Base-by-base conservation (phyloP, 345 rosid species). In the Hibiscus trionum region DNA sequence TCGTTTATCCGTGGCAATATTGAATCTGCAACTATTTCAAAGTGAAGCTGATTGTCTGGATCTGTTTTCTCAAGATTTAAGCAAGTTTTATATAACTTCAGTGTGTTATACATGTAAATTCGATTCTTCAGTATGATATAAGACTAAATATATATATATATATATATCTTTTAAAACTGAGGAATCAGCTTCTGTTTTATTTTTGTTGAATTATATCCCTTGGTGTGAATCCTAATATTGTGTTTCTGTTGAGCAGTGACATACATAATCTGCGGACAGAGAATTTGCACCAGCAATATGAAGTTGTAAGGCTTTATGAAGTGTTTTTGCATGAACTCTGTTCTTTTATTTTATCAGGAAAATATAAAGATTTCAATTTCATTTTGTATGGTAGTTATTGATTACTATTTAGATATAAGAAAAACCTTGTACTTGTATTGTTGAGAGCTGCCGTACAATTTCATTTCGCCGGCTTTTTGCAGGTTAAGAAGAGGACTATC, bases 401-500 rank as follows among this genome's bases (percentile, higher is more conserved):
- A 16, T 16, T 52, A 14, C 26, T 35, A 12, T 70, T 27, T 58
- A 24, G 64, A 69, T 69, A 17, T n/a, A 69, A 69, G 60, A 69
- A 39, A 69, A 39, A 66, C 14, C 37, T 46, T 10, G 33, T 47
- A 9, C 21, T 15, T 59, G 60, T 7, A 19, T 39, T 26, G 12
- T 72, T 49, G 27, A 65, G 24, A 56, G 61, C 27, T 60, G 17
- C 55, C 42, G 44, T 29, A 50, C 42, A 29, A 66, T 76, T 66
- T 61, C 67, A 50, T 26, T 49, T 59, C 63, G 60, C 66, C 71
- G 46, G 52, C 0, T 10, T 75, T 80, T 75, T 75, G 71, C 85
- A 95, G 99, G 98, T 95, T 74, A 95, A 89, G 77, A 81, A 5
- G 77, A 89, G 93, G 85, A 95, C 98, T 46, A 69, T 80, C 6